Conservation (phyloP, 2,329 filamentous ascomycete species). For the Venturia oleaginea region DNA sequence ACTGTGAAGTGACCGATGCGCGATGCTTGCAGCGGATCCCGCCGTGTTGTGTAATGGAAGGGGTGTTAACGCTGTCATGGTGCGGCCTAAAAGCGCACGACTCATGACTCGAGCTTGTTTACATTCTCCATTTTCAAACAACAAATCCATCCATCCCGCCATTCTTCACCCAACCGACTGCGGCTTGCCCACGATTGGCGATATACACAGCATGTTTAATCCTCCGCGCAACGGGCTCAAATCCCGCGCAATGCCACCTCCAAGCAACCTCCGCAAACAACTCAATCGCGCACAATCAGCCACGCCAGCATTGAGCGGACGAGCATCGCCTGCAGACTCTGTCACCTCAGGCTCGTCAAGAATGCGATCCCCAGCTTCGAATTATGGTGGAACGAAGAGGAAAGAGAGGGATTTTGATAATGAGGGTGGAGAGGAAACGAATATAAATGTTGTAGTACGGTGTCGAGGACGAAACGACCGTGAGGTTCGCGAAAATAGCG, state of each 20-base stretch:
- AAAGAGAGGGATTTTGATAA: constrained; percentile 79
- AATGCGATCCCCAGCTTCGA: constrained; percentile 33
- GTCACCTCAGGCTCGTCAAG: constrained; percentile 47
- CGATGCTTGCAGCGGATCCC: background rate
- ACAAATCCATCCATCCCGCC: background rate
- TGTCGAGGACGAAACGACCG: constrained; percentile 88
- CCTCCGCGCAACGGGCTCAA: background rate
- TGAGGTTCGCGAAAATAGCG: constrained; percentile 89
- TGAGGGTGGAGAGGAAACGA: constrained; percentile 69
- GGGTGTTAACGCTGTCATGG: background rate
- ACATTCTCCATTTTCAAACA: background rate
- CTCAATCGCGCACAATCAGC: constrained; percentile 11
- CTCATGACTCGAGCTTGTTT: constrained; percentile 4
- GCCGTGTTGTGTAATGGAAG: background rate
- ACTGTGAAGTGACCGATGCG: background rate
- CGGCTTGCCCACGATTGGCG: background rate
- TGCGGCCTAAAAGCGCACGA: no score
- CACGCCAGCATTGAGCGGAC: constrained; percentile 29
- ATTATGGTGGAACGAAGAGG: constrained; percentile 60
- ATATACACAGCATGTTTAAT: constrained; percentile 8
- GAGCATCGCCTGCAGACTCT: constrained; percentile 63
- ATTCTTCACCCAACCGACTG: background rate
- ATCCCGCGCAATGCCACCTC: constrained; percentile 11
- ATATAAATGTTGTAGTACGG: constrained; percentile 94
- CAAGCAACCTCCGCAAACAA: background rate